Percentiles rank a stretch among this genome's conserved stretches.
These are phyloP conservation scores for Metschnikowia anglica DNA, from an alignment of 805 yeast genomes.

Conservation along the genomic window DNA sequence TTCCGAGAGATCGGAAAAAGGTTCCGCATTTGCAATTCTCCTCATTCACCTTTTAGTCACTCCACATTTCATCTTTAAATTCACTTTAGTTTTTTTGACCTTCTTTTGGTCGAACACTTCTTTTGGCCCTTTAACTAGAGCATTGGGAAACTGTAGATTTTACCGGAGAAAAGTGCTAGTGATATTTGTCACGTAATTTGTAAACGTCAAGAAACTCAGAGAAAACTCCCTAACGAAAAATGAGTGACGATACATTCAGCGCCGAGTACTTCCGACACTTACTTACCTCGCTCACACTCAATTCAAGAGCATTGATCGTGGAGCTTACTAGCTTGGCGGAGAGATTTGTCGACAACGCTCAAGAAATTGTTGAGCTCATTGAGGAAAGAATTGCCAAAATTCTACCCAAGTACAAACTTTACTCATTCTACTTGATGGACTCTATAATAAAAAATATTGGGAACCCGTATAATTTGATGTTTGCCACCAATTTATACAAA, in stretches of 20 bases:
- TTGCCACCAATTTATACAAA: constrained; percentile 34
- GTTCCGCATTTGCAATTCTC: background rate
- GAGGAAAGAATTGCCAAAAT: constrained; percentile 38
- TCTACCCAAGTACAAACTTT: constrained; percentile 38
- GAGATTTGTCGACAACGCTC: constrained; percentile 30
- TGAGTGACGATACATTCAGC: constrained; percentile 26
- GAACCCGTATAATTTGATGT: constrained; percentile 42
- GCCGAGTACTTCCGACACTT: constrained; percentile 33
- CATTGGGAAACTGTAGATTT: constrained; percentile 11
- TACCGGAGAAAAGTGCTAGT: constrained; percentile 6
- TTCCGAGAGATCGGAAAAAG: background rate
- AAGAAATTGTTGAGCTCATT: constrained; percentile 32
- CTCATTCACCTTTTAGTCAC: background rate
- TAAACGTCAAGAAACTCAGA: constrained; percentile 5
- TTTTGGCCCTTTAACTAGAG: background rate
- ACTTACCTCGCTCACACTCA: constrained; percentile 35
- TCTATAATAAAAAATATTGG: constrained; percentile 45
- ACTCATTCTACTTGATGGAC: constrained; percentile 40
- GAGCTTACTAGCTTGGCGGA: constrained; percentile 42
- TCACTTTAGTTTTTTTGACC: background rate
- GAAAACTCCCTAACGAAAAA: background rate
- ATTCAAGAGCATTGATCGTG: constrained; percentile 38
- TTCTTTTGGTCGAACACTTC: background rate
- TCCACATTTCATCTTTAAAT: background rate
- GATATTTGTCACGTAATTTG: constrained; percentile 8